Conservation (phyloP, 202 grass and related monocot species). For the Dendrocalamus latiflorus region DNA sequence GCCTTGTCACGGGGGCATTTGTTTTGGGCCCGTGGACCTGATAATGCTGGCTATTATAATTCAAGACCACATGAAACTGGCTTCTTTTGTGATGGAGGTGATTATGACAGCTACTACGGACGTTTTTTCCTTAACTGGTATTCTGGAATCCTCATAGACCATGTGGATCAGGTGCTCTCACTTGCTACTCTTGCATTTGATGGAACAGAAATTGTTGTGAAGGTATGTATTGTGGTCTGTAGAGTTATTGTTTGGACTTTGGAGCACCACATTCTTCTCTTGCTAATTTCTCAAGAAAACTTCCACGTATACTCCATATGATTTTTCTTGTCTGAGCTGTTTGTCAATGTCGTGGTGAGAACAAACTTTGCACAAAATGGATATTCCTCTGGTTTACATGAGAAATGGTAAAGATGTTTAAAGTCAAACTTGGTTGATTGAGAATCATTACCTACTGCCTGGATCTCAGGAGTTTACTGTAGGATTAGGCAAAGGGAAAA, state of each 20-base stretch:
- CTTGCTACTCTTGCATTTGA: slow-evolving; percentile 89
- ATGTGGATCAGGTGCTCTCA: slow-evolving; percentile 78
- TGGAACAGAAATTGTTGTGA: slow-evolving; percentile 73
- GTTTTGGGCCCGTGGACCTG: slow-evolving; percentile 89
- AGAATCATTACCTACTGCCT: neutral
- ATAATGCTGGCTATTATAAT: slow-evolving; percentile 95
- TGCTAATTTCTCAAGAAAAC: slow-evolving; percentile 1
- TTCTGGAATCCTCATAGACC: slow-evolving; percentile 63
- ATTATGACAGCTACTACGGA: slow-evolving; percentile 85
- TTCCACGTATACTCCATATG: neutral
- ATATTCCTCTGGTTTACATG: neutral
- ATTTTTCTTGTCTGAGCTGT: neutral
- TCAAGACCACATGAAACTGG: slow-evolving; percentile 83
- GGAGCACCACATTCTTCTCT: neutral
- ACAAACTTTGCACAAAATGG: neutral
- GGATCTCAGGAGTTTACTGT: neutral
- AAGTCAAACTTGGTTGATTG: neutral
- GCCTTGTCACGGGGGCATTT: slow-evolving; percentile 69
- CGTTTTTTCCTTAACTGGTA: slow-evolving; percentile 98
- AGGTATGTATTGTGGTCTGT: slow-evolving; percentile 41
- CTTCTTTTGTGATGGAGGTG: slow-evolving; percentile 90
- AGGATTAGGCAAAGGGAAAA: no score
- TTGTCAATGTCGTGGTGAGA: neutral
- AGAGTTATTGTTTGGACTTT: slow-evolving; percentile 16
- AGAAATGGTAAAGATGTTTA: neutral